Percentiles rank a stretch among this genome's conserved stretches.
Evolutionary conservation across 495 filamentous ascomycete genomes (phyloP).

Genomic region (Penicillium dipodomyicola): DNA sequence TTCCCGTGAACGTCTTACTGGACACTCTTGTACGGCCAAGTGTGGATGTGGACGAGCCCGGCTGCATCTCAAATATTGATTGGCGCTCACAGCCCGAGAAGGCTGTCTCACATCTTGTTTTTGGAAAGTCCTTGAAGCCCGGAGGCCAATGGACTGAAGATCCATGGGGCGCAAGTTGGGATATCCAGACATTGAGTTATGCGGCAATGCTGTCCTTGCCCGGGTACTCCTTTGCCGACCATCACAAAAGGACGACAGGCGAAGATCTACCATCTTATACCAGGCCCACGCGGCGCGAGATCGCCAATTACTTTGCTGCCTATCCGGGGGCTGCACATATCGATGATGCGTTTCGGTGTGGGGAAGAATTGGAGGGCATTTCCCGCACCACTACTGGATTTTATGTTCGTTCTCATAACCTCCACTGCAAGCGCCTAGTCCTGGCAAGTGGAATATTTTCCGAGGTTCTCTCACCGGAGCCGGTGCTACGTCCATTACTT

Average conservation of each 20-base stretch:
- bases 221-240: conserved; percentile 58
- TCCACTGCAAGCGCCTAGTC: conserved; percentile 60
- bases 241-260: conserved; percentile 44
- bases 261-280: conserved; percentile 51
- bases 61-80: conserved; percentile 50
- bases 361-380: conserved; percentile 44
- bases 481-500: conserved; percentile 44
- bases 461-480: conserved; percentile 51
- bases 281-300: conserved; percentile 56
- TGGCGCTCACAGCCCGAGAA: conserved; percentile 54
- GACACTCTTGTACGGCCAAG: conserved; percentile 66
- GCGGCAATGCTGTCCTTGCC: conserved; percentile 65
- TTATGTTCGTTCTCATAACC: conserved; percentile 48
- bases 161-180: conserved; percentile 52
- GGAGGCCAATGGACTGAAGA: conserved; percentile 68
- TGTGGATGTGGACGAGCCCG: conserved; percentile 56
- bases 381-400: conserved; percentile 51
- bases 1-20: conserved; percentile 62
- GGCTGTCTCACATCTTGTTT: conserved; percentile 56
- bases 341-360: conserved; percentile 47
- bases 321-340: conserved; percentile 58
- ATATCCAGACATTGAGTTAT: conserved; percentile 62
- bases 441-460: conserved; percentile 65
- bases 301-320: conserved; percentile 55
- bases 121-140: conserved; percentile 52